phyloP scores from a whole-genome alignment of 2,329 filamentous ascomycete species.

The Cryphonectria nitschkei region DNA sequence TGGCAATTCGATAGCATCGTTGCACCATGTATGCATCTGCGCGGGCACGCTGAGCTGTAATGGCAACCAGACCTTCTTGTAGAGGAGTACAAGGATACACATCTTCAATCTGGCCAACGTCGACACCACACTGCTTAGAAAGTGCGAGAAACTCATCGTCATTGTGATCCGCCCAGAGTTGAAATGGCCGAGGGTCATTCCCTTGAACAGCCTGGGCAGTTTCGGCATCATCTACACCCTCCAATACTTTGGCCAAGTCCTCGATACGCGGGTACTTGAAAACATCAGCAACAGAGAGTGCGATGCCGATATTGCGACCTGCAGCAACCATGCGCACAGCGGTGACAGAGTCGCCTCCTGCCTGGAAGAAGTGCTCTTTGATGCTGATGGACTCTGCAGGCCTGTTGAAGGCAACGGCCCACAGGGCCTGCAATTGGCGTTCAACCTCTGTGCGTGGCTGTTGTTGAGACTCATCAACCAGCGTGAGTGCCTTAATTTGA shows the following conservation, averaged over 20 bases:
- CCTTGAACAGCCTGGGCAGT: neutral
- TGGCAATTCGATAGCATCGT: slow-evolving; percentile 47
- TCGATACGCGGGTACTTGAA: slow-evolving; percentile 46
- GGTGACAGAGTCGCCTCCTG: slow-evolving; percentile 55
- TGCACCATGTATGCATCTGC: slow-evolving; percentile 56
- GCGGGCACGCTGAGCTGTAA: slow-evolving; percentile 44
- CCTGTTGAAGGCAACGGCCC: slow-evolving; percentile 19
- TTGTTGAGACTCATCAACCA: neutral
- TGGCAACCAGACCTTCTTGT: slow-evolving; percentile 58
- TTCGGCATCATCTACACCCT: neutral
- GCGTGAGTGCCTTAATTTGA: neutral
- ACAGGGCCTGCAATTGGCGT: slow-evolving; percentile 43
- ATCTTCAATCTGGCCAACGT: slow-evolving; percentile 45
- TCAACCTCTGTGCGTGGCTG: slow-evolving; percentile 35
- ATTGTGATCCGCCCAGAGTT: neutral
- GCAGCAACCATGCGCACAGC: slow-evolving; percentile 55
- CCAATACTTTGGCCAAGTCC: neutral
- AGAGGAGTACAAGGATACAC: slow-evolving; percentile 58
- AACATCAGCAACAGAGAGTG: slow-evolving; percentile 49
- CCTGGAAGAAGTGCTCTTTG: slow-evolving; percentile 50
- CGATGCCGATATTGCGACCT: slow-evolving; percentile 44
- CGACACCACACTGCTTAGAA: neutral
- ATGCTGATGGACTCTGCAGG: slow-evolving; percentile 35
- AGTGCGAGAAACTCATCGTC: neutral
- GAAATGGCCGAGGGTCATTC: neutral